Evolutionary conservation across 441 rosid species (phyloP), one percentile per base, ranked within the genome.

Genomic region (Adansonia gregorii): DNA sequence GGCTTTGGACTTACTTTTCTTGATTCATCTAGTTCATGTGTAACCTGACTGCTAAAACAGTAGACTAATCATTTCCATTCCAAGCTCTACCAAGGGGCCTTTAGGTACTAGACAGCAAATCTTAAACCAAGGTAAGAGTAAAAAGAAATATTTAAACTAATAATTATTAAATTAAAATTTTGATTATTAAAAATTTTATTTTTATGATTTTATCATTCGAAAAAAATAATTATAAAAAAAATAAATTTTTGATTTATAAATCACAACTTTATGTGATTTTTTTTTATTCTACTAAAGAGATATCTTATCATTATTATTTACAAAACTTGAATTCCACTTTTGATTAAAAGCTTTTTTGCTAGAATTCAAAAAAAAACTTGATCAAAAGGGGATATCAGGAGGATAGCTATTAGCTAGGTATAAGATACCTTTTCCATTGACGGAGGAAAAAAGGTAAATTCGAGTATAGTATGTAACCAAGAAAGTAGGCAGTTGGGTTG

Each of bases 61-160:
- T 75, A 81, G 74, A 68, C 67, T 72, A 82, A 81, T 83, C 79
- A 85, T 82, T 58, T 51, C 78, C 76, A 61, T 46, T 76, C 72
- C 63, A 67, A 82, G n/a, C 60, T 76, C 68, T 68, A 58, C n/a
- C 45, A 48, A n/a, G 46, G 70, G 31, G 48, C 19, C 59, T 43
- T 55, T 43, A 73, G 68, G 43, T 78, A 41, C 51, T 56, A 39
- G 41, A 8, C 59, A 6, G 1, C 7, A 20, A 58, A 20, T 65
- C 51, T 4, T 1, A 63, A 43, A 69, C 6, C 3, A 17, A 6
- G 24, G 60, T 55, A 55, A 55, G n/a, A n/a, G 1, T 0, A 17
- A 27, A 27, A 27, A 27, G 2, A 27, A 27, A 27, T 27, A n/a
- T 17, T 17, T 55, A 10, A 55, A 17, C 24, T 55, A 55, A 17